Percentiles rank a stretch among this genome's conserved stretches.
Conservation (phyloP, 768 basidiomycete genomes). For the Guyanaporus albipodus region DNA sequence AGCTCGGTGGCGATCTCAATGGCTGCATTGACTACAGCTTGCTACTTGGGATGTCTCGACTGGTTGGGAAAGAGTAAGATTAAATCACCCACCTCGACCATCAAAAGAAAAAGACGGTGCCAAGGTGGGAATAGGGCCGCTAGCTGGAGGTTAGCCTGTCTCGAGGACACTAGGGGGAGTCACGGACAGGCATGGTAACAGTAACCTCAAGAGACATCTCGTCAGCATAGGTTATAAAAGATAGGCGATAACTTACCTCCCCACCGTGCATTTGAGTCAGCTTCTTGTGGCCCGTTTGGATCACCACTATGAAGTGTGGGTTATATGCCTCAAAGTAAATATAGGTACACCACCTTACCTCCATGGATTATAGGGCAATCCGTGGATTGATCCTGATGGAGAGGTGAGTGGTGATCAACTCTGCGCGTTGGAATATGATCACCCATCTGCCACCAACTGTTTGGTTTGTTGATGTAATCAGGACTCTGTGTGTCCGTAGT, state of each 20-base stretch:
- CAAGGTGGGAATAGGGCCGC: constrained; percentile 22
- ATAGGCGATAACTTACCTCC: constrained; percentile 1
- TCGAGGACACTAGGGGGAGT: neutral
- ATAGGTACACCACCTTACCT: neutral
- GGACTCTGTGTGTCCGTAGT: neutral
- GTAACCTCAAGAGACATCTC: constrained; percentile 9
- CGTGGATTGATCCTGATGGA: constrained; percentile 13
- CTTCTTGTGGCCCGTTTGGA: constrained; percentile 7
- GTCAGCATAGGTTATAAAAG: neutral
- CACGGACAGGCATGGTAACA: constrained; percentile 19
- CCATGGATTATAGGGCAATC: constrained; percentile 14
- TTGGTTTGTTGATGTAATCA: constrained; percentile 12
- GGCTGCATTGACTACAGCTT: constrained; percentile 16
- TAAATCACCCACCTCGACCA: constrained; percentile 8
- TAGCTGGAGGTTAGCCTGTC: constrained; percentile 3
- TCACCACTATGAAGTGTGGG: constrained; percentile 16
- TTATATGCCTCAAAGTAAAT: no score
- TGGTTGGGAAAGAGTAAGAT: neutral
- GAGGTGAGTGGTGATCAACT: neutral
- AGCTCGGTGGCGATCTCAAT: constrained; percentile 10
- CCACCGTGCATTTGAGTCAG: constrained; percentile 6
- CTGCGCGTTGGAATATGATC: neutral
- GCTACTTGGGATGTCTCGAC: neutral
- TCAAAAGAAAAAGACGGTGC: constrained; percentile 15
- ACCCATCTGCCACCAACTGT: constrained; percentile 23